phyloP scores from a whole-genome alignment of 768 basidiomycete species.

The Rhodotorula sphaerocarpa region DNA sequence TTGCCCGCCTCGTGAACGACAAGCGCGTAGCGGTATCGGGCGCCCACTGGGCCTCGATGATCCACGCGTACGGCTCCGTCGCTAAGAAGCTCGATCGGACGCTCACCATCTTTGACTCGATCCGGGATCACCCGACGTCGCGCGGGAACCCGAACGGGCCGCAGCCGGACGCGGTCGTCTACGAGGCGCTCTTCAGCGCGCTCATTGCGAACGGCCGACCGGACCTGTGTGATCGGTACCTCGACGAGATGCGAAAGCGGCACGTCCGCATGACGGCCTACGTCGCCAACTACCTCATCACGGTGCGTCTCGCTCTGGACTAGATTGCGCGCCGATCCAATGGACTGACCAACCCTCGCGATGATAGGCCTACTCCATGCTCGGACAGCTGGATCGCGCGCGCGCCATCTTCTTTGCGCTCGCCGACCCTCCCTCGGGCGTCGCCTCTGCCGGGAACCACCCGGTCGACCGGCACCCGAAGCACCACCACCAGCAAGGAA shows the following conservation, averaged over 20 bases:
- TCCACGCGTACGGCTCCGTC: conserved; percentile 79
- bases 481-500: conserved; percentile 22
- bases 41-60: conserved; percentile 71
- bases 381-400: conserved; percentile 62
- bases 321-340: no score
- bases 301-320: conserved; percentile 13
- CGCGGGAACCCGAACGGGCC: conserved; percentile 30
- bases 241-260: conserved; percentile 54
- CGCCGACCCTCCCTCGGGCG: conserved; percentile 67
- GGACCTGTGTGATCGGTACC: conserved; percentile 65
- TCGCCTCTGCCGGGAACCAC: conserved; percentile 85
- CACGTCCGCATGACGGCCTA: conserved; percentile 88
- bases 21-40: conserved; percentile 51
- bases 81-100: conserved; percentile 69
- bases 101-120: conserved; percentile 65
- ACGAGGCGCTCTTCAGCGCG: conserved; percentile 82
- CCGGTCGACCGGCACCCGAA: conserved; percentile 53
- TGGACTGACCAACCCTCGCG: conserved; percentile 12
- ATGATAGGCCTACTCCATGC: conserved; percentile 60
- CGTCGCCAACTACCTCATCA: conserved; percentile 67
- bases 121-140: conserved; percentile 53
- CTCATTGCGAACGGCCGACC: conserved; percentile 67
- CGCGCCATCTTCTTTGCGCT: conserved; percentile 71
- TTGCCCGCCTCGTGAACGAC: conserved; percentile 54
- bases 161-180: conserved; percentile 71